Evolutionary conservation across 345 rosid species (phyloP).

Genomic region (Hypericum androsaemum): DNA sequence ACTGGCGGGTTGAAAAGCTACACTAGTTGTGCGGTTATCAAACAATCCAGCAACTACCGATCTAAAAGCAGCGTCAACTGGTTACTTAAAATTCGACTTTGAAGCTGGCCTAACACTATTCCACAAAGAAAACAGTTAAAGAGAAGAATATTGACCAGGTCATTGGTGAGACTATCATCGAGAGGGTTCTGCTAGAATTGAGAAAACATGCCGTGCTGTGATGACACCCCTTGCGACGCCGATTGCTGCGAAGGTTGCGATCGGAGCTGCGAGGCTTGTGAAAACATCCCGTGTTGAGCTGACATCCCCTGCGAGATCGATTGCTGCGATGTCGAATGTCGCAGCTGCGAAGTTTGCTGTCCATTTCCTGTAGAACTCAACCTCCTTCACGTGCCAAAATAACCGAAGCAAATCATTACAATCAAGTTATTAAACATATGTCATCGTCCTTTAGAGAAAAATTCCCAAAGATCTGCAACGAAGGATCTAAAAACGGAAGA

Average conservation of each 20-base stretch:
- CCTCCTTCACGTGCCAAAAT: slow-evolving; percentile 36
- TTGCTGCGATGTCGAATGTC: too few species aligned
- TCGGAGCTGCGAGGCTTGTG: slow-evolving; percentile 21
- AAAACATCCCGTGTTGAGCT: too few species aligned
- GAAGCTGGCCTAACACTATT: too few species aligned
- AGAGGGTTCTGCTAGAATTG: slow-evolving; percentile 72
- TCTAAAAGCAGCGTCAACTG: too few species aligned
- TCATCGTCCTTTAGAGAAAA: too few species aligned
- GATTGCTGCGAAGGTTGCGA: slow-evolving; percentile 76
- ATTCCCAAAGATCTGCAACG: too few species aligned
- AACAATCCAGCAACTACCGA: too few species aligned
- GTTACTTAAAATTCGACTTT: too few species aligned
- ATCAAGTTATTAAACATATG: background rate
- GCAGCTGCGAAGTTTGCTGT: slow-evolving; percentile 40
- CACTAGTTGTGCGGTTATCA: too few species aligned
- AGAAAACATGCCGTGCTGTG: slow-evolving; percentile 70
- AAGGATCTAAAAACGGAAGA: background rate
- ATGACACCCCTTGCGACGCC: slow-evolving; percentile 72
- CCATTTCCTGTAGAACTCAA: slow-evolving; percentile 31
- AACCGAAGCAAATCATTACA: background rate
- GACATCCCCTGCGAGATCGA: too few species aligned
- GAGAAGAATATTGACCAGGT: slow-evolving; percentile 39
- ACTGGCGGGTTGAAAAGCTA: too few species aligned
- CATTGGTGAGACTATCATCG: slow-evolving; percentile 43
- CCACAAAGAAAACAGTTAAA: too few species aligned